A percentile compares a stretch with the other conserved stretches of the same genome.
Conservation (phyloP, 192 early-diverging fungal genomes). For the Piromyces sp. region DNA sequence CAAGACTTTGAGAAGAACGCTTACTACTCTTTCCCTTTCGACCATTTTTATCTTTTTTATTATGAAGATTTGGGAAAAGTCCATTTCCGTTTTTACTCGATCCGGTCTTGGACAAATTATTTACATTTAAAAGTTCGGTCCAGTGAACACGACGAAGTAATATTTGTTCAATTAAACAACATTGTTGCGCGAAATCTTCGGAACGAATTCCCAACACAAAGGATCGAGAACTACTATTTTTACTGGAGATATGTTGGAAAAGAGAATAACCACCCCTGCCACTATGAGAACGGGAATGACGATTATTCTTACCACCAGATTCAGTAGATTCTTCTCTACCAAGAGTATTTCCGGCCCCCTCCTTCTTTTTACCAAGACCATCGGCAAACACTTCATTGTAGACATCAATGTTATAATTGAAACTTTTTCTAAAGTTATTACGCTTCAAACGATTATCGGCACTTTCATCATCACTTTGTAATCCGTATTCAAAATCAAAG, state of each 20-base stretch:
- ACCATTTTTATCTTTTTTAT: background rate
- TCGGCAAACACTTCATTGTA: background rate
- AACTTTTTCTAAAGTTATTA: background rate
- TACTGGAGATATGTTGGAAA: background rate
- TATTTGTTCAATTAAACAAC: background rate
- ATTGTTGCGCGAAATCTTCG: background rate
- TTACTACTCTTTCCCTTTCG: too few relatives aligned
- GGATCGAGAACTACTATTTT: background rate
- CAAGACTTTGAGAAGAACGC: too few relatives aligned
- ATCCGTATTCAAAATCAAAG: background rate
- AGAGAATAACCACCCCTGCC: background rate
- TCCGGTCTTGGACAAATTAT: background rate
- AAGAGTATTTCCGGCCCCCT: too few relatives aligned
- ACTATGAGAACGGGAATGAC: background rate
- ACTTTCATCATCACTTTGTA: background rate
- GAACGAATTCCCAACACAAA: background rate
- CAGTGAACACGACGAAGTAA: background rate
- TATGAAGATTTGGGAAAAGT: background rate
- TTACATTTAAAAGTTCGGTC: background rate
- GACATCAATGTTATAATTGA: background rate
- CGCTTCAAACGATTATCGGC: background rate
- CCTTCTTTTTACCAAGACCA: too few relatives aligned
- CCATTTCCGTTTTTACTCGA: background rate
- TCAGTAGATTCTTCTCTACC: too few relatives aligned
- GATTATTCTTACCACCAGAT: too few relatives aligned